Evolutionary conservation across 2,329 filamentous ascomycete species (phyloP).

Genomic region (Epichloe brachyelytri): DNA sequence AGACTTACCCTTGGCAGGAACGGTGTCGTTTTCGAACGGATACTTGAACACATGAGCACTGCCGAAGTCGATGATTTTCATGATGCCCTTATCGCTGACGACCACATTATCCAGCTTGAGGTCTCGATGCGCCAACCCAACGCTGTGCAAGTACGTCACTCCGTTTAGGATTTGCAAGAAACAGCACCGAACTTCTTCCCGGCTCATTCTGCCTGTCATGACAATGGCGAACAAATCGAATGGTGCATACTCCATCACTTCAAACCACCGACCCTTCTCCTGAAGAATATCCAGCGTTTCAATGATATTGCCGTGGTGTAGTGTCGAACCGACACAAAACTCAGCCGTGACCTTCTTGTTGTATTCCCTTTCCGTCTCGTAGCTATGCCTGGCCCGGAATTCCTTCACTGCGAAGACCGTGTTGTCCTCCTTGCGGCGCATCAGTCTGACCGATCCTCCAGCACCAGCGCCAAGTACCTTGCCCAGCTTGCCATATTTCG

Average conservation of each 20-base stretch:
- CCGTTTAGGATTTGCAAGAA: conserved; percentile 93
- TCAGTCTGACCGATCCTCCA: conserved; percentile 82
- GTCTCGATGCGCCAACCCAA: conserved; percentile 90
- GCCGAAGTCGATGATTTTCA: conserved; percentile 99
- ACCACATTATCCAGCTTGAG: conserved; percentile 97
- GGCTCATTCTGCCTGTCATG: conserved; percentile 95
- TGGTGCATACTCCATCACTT: conserved; percentile 98
- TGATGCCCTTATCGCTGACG: conserved; percentile 88
- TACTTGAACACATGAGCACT: conserved; percentile 96
- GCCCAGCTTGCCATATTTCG: conserved; percentile 92
- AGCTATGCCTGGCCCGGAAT: conserved; percentile 80
- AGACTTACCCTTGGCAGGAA: conserved; percentile 24
- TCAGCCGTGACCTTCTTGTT: conserved; percentile 97
- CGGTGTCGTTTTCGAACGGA: conserved; percentile 69
- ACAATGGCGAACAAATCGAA: conserved; percentile 95
- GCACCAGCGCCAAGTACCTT: conserved; percentile 89
- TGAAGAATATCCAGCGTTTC: conserved; percentile 95
- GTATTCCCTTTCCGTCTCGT: conserved; percentile 91
- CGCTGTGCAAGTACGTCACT: conserved; percentile 86
- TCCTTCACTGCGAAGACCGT: conserved; percentile 97
- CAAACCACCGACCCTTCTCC: conserved; percentile 89
- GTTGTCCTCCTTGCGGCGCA: conserved; percentile 86
- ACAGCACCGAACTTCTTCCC: conserved; percentile 79
- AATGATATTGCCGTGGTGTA: conserved; percentile 97
- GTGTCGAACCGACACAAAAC: conserved; percentile 92